Conservation (phyloP, 2,329 filamentous ascomycete species). For the Hypoxylon sp. region DNA sequence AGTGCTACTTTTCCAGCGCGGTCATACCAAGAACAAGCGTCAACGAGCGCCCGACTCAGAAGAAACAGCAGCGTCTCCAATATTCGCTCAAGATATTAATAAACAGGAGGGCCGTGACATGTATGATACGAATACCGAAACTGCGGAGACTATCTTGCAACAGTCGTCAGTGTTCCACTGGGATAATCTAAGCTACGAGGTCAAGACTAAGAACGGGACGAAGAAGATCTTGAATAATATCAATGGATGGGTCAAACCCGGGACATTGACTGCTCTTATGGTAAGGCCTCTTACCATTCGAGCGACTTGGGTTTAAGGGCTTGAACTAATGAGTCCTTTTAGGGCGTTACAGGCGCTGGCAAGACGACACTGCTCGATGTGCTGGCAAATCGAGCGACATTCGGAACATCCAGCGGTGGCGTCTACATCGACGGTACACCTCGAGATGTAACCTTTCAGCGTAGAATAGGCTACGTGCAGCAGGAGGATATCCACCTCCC, state of each 20-base stretch:
- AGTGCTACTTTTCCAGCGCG: too few relatives aligned
- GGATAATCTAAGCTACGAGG: conserved; percentile 81
- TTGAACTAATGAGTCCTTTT: too few relatives aligned
- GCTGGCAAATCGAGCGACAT: neutral
- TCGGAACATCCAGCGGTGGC: neutral
- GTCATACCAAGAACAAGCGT: too few relatives aligned
- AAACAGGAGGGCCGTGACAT: too few relatives aligned
- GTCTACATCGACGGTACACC: neutral
- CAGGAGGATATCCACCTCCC: conserved; percentile 90
- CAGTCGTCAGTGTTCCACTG: conserved; percentile 83
- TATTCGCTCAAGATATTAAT: too few relatives aligned
- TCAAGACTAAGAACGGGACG: conserved; percentile 77
- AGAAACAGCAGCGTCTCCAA: too few relatives aligned
- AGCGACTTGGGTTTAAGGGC: too few relatives aligned
- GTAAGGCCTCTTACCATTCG: neutral
- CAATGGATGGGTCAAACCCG: conserved; percentile 85
- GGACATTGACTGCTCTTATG: conserved; percentile 90
- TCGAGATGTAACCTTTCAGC: neutral
- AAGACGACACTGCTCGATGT: neutral
- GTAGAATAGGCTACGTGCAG: conserved; percentile 83
- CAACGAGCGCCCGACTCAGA: too few relatives aligned
- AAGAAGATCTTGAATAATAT: conserved; percentile 54
- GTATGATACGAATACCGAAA: too few relatives aligned
- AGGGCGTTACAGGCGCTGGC: neutral
- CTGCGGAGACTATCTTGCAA: conserved; percentile 51